Conservation (phyloP, 1,284 basidiomycete species). For the Volvariella volvacea region DNA sequence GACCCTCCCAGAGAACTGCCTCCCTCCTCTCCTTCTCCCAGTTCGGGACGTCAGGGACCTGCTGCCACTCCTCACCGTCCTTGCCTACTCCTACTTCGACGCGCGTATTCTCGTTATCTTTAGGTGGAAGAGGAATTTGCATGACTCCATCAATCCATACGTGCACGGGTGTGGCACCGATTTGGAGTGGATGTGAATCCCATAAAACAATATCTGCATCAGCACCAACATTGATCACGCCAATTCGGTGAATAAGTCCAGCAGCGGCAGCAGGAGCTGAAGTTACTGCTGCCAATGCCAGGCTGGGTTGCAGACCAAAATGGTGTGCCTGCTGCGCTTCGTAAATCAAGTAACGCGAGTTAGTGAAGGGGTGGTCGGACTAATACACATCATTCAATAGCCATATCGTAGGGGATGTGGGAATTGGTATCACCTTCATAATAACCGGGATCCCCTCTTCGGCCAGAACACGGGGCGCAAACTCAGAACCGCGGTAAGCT, state of each 20-base stretch:
- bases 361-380: constrained; percentile 58
- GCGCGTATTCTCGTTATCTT: constrained; percentile 28
- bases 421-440: constrained; percentile 46
- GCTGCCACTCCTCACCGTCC: constrained; percentile 29
- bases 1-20: constrained; percentile 51
- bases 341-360: constrained; percentile 69
- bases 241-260: constrained; percentile 76
- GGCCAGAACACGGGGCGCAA: constrained; percentile 67
- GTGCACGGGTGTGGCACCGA: constrained; percentile 55
- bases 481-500: constrained; percentile 76
- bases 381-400: constrained; percentile 15
- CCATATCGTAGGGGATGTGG: neutral
- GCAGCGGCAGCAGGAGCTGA: constrained; percentile 64
- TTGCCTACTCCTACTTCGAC: constrained; percentile 35
- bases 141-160: constrained; percentile 67
- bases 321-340: constrained; percentile 82
- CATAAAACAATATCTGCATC: constrained; percentile 58
- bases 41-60: constrained; percentile 40
- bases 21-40: constrained; percentile 53
- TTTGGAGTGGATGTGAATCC: constrained; percentile 67
- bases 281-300: constrained; percentile 65
- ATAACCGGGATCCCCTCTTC: constrained; percentile 66
- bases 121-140: constrained; percentile 41
- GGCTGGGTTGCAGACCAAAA: constrained; percentile 51
- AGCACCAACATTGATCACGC: constrained; percentile 50